These are phyloP conservation scores for Carex kokanica DNA, from an alignment of 176 grass and related monocot species.

Conservation along the genomic window DNA sequence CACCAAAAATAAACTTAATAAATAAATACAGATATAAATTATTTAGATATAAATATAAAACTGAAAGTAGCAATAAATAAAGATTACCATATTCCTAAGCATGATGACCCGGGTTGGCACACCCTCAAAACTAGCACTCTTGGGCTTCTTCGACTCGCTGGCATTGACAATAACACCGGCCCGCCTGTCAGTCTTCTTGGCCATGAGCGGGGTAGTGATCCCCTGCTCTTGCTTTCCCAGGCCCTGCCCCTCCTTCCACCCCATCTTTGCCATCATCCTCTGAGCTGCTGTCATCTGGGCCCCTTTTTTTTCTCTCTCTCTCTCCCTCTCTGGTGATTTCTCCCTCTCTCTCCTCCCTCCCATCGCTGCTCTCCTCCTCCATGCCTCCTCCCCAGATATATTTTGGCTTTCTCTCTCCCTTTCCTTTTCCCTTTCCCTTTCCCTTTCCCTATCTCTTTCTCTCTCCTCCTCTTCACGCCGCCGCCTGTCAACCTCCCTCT, in stretches of 20 bases:
- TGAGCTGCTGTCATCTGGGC: conserved; percentile 89
- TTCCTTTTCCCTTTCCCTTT: conserved; percentile 52
- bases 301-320: conserved; percentile 36
- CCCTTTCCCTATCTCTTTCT: conserved; percentile 64
- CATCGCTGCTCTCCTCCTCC: conserved; percentile 80
- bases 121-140: conserved; percentile 55
- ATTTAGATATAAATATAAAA: background rate
- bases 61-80: background rate
- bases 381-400: conserved; percentile 92
- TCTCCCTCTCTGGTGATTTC: conserved; percentile 32
- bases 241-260: conserved; percentile 97
- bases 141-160: conserved; percentile 57
- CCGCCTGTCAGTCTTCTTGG: conserved; percentile 79
- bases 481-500: conserved; percentile 37
- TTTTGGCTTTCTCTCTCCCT: conserved; percentile 48
- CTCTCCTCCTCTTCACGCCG: conserved; percentile 66
- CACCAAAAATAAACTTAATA: background rate
- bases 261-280: conserved; percentile 99
- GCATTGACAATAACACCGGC: conserved; percentile 90
- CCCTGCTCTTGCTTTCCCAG: conserved; percentile 93
- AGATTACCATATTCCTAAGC: conserved; percentile 77
- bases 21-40: background rate
- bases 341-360: conserved; percentile 36
- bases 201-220: conserved; percentile 72
- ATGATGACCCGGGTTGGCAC: conserved; percentile 73